Conservation (phyloP, 208 protist species). For the Balamuthia mandrillaris region DNA sequence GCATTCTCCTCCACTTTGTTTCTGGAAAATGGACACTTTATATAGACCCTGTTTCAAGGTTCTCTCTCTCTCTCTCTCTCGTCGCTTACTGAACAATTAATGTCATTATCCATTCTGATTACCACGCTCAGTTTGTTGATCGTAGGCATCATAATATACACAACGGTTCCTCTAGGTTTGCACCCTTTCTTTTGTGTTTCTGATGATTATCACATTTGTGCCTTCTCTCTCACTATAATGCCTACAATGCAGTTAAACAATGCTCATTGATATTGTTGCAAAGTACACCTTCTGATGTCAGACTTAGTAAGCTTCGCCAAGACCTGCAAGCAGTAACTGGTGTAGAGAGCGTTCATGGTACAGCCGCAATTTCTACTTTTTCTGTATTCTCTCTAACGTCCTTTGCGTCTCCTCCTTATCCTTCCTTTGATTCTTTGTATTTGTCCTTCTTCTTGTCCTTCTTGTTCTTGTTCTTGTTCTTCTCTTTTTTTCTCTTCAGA, state of each 20-base stretch:
- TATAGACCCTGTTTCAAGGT: constrained; percentile 61
- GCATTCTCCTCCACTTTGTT: constrained; percentile 46
- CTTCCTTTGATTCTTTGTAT: no score
- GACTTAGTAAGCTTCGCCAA: constrained; percentile 42
- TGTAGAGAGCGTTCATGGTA: constrained; percentile 59
- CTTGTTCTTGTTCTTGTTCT: background rate
- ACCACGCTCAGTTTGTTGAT: no score
- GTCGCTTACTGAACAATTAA: no score
- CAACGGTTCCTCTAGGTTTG: constrained; percentile 34
- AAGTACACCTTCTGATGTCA: no score
- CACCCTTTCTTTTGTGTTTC: constrained; percentile 10
- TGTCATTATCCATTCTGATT: no score
- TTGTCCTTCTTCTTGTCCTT: background rate
- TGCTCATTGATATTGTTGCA: no score
- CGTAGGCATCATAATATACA: constrained; percentile 56
- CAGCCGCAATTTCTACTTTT: no score
- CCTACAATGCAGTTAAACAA: no score
- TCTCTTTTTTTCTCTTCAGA: background rate
- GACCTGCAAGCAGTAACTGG: constrained; percentile 34
- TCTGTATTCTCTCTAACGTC: no score
- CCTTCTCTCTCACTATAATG: no score
- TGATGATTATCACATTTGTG: background rate
- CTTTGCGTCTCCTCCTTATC: no score
- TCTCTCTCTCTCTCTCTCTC: no score
- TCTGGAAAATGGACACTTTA: constrained; percentile 47